Evolutionary conservation across 2,329 filamentous ascomycete genomes (phyloP).

Genomic region (Hymenoscyphus albidus): DNA sequence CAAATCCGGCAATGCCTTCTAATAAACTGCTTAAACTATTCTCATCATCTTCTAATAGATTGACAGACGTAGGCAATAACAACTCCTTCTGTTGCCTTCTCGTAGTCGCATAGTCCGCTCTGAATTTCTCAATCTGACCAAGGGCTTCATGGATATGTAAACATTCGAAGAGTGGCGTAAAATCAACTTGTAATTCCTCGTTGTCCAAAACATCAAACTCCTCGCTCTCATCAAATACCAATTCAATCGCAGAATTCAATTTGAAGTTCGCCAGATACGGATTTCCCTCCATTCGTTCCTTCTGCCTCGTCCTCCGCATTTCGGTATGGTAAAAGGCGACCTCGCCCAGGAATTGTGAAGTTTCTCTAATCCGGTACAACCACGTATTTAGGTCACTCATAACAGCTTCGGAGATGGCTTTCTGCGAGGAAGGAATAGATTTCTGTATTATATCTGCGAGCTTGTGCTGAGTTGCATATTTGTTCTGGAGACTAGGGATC

Average conservation of each 20-base stretch:
- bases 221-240: constrained; percentile 91
- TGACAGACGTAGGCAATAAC: constrained; percentile 71
- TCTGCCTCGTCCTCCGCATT: constrained; percentile 75
- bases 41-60: constrained; percentile 78
- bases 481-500: constrained; percentile 65
- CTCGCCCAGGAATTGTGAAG: constrained; percentile 91
- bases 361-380: constrained; percentile 92
- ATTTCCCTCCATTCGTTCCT: constrained; percentile 74
- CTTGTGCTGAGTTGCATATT: constrained; percentile 90
- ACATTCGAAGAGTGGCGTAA: constrained; percentile 89
- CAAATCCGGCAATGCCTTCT: constrained; percentile 92
- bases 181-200: constrained; percentile 91
- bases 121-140: constrained; percentile 87
- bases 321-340: constrained; percentile 97
- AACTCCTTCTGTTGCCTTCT: constrained; percentile 88
- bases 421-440: constrained; percentile 88
- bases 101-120: constrained; percentile 86
- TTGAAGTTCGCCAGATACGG: constrained; percentile 78
- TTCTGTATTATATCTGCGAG: constrained; percentile 94
- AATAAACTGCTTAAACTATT: constrained; percentile 85
- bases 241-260: constrained; percentile 90
- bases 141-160: constrained; percentile 95
- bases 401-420: constrained; percentile 90
- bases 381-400: constrained; percentile 97
- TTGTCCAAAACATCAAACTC: constrained; percentile 96